These are phyloP conservation scores for Podila epicladia DNA, from an alignment of 192 early-diverging fungal genomes.

Conservation along the genomic window DNA sequence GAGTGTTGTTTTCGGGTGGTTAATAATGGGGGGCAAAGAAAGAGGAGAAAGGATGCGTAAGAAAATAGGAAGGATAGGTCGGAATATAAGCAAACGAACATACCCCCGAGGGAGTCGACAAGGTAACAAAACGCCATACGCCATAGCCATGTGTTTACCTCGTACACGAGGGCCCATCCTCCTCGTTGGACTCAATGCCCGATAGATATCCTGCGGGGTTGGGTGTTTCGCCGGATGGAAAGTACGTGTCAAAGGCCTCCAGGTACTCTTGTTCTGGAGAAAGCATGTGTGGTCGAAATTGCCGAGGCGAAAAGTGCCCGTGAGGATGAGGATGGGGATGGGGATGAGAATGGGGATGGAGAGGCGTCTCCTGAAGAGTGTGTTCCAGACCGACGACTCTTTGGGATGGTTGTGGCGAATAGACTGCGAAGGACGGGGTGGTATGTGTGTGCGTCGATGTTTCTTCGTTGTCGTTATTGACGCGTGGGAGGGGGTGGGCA, in stretches of 20 bases:
- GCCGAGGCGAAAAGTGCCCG: background rate
- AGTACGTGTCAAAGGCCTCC: constrained; percentile 22
- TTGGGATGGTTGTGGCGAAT: background rate
- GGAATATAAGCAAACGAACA: background rate
- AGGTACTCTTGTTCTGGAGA: constrained; percentile 21
- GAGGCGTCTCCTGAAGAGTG: background rate
- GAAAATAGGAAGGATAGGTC: background rate
- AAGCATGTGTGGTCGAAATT: background rate
- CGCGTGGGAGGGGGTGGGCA: background rate
- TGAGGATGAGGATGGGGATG: background rate
- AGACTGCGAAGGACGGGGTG: background rate
- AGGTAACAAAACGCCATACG: background rate
- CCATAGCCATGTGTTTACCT: background rate
- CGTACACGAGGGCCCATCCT: background rate
- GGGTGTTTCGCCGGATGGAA: background rate
- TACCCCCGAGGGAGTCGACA: constrained; percentile 1
- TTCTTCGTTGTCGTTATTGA: background rate
- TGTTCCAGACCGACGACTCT: background rate
- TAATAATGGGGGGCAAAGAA: background rate
- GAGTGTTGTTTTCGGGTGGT: no score
- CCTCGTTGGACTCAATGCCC: background rate
- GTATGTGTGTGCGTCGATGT: background rate
- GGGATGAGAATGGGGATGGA: background rate
- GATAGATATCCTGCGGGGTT: background rate
- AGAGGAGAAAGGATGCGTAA: background rate